These are phyloP conservation scores for Yamadazyma epiphylla DNA, from an alignment of 1,139 yeast species.

Conservation along the genomic window DNA sequence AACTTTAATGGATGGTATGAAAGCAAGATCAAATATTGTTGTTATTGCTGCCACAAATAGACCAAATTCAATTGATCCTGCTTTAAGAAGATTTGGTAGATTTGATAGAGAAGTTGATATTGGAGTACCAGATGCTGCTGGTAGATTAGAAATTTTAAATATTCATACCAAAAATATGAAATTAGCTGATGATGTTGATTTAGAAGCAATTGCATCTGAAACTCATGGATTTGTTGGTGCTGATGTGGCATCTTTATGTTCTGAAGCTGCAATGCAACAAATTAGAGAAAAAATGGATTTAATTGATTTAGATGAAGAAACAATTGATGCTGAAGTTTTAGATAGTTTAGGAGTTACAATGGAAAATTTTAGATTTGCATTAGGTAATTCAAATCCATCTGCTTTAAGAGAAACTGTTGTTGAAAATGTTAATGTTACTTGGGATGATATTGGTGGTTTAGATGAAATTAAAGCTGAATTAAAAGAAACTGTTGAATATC, in stretches of 20 bases:
- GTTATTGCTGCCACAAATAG: conserved; percentile 90
- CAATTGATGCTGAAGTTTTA: conserved; percentile 94
- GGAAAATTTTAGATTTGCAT: conserved; percentile 98
- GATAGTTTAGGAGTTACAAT: conserved; percentile 97
- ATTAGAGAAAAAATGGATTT: conserved; percentile 99
- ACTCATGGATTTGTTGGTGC: conserved; percentile 99
- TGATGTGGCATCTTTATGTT: conserved; percentile 74
- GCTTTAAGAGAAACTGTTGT: conserved; percentile 99
- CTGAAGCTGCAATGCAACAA: conserved; percentile 94
- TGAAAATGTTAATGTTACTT: conserved; percentile 95
- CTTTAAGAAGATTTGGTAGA: conserved; percentile 97
- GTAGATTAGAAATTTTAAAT: conserved; percentile 93
- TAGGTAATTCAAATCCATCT: conserved; percentile 97
- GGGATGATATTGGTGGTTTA: conserved; percentile 97
- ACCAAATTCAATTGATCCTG: conserved; percentile 98
- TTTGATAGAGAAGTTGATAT: conserved; percentile 98
- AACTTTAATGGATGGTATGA: conserved; percentile 99
- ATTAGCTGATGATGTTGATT: conserved; percentile 89
- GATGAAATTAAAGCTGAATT: conserved; percentile 94
- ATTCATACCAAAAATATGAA: conserved; percentile 93
- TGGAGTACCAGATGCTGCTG: conserved; percentile 98
- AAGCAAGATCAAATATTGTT: conserved; percentile 94
- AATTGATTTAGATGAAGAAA: conserved; percentile 95
- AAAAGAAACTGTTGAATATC: conserved; percentile 98
- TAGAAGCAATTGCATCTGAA: conserved; percentile 72